Conservation (phyloP, 805 yeast species). For the Yamadazyma insecticola region DNA sequence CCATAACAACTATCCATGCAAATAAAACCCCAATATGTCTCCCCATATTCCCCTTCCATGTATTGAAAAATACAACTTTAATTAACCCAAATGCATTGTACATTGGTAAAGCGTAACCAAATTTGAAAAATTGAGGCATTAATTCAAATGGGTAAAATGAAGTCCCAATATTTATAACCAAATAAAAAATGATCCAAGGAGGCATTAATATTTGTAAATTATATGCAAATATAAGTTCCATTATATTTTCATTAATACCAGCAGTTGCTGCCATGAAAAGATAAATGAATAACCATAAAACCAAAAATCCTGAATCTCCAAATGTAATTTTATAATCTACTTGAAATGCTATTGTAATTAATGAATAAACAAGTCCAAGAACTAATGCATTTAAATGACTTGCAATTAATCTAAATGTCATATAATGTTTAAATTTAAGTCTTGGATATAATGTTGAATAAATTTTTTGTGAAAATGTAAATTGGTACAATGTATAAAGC, state of each 20-base stretch:
- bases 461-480: conserved; percentile 26
- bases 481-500: conserved; percentile 30
- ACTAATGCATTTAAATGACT: conserved; percentile 27
- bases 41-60: conserved; percentile 30
- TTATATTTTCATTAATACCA: conserved; percentile 23
- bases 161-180: conserved; percentile 26
- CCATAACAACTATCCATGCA: conserved; percentile 23
- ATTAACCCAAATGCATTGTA: conserved; percentile 25
- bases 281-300: conserved; percentile 28
- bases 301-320: conserved; percentile 29
- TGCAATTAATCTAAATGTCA: conserved; percentile 23
- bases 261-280: conserved; percentile 24
- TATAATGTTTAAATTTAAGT: conserved; percentile 20
- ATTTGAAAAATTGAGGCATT: conserved; percentile 26
- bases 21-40: conserved; percentile 25
- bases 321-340: conserved; percentile 20
- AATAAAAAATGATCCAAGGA: conserved; percentile 26
- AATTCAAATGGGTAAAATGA: conserved; percentile 31
- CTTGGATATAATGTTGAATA: conserved; percentile 14
- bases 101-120: conserved; percentile 36
- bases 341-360: conserved; percentile 27
- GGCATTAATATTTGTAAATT: conserved; percentile 17
- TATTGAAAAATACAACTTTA: conserved; percentile 29
- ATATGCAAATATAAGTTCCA: conserved; percentile 15
- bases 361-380: conserved; percentile 24